Base-by-base conservation (phyloP, 2,329 filamentous ascomycete genomes). In the Nigrospora sphaerica region DNA sequence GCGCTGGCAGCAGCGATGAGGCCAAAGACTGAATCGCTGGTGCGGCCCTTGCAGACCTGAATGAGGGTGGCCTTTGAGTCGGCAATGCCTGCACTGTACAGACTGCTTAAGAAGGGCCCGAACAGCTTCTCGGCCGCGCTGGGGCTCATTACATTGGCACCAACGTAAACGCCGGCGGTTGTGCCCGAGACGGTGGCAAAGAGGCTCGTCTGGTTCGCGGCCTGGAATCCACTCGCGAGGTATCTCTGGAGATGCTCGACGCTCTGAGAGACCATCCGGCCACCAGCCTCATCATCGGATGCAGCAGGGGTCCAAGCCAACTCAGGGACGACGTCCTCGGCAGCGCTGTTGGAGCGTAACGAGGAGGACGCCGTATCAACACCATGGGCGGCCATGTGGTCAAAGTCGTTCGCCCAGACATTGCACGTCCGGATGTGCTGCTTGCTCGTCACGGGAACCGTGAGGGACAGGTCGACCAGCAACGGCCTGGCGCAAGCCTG, bases 371-470 rank as follows among this genome's bases (percentile, higher is more conserved):
- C 16, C 12, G n/a, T 18, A 37, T 16, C n/a, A 23, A 23, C 19
- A 37, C 35, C 35, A 37, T 16, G 9, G 39, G 13, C 12, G 47
- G 37, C 13, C 23, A 44, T 16, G 31, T 32, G 23, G 28, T 41
- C 17, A 32, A 49, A 47, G 44, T 44, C 47, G n/a, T 46, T 33
- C 14, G 17, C 32, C 28, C 39, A 44, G 31, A 49, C 44, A 31
- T 46, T 44, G 44, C 40, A 49, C 16, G 36, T 36, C 40, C 47
- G 47, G 18, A 49, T 44, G 11, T 44, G 47, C 45, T 49, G 47
- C 32, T 41, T 46, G 2, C 34, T 32, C 9, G 45, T 44, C 7
- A 49, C 35, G 19, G 19, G 19, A 6, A 23, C 6, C 19, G 19
- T 23, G 19, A 23, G 19, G 19, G 19, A 23, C 4, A 23, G 6